Evolutionary conservation across 2,329 filamentous ascomycete genomes (phyloP), one percentile per base, ranked within the genome.

Genomic region (Diaporthe humulicola): DNA sequence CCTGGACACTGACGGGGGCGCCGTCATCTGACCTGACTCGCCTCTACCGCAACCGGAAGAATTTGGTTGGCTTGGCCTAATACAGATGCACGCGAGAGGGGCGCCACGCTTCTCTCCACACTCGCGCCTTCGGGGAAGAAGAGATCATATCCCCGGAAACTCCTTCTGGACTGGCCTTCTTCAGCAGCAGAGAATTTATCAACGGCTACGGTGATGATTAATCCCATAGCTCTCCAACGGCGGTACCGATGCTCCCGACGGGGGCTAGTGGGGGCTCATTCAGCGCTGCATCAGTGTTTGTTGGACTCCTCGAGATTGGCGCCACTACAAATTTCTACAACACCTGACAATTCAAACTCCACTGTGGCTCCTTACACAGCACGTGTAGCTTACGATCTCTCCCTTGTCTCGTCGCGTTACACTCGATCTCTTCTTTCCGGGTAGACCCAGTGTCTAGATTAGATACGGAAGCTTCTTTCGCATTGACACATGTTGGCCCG

Each of bases 21-120:
- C 61, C 42, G 61, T 12, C 10, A 28, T 50, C 22, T 38, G 3
- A 10, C 30, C 42, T 67, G 61, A 67, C 61, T 67, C 61, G 61
- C 42, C 61, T 66, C 28, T n/a, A n/a, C 19, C 5, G 61, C 7
- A 17, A 6, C 61, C 61, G n/a, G 42, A 45, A 30, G 15, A 6
- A n/a, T n/a, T 28, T 64, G 40, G 40, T 15, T 33, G 60, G 40
- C n/a, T 48, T 45, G 38, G 0, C 10, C 5, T n/a, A 30, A 9
- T 25, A 22, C 15, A 19, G 6, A 45, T 30, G 28, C 17, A 22
- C 17, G 60, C 40, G 3, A 33, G 40, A 30, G 25, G 38, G 38
- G 38, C 17, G 38, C 58, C 58, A 45, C 38, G 17, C n/a, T 17
- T 15, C 10, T 48, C 17, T 14, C 10, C 33, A n/a, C 10, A 66